These are phyloP conservation scores for Dryas drummondii DNA, from an alignment of 306 rosid genomes.

Conservation along the genomic window DNA sequence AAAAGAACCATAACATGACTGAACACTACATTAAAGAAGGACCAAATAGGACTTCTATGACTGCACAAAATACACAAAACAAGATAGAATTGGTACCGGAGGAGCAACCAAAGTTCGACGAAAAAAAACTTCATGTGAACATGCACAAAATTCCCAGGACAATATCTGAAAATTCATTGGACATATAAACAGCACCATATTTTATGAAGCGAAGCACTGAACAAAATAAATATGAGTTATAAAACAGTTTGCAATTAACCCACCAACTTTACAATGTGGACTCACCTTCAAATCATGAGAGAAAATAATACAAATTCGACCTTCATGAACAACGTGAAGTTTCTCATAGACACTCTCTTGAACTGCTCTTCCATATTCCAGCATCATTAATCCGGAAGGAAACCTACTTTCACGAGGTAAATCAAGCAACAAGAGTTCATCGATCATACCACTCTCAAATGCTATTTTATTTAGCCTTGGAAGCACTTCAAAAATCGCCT, in stretches of 20 bases:
- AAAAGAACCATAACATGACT: neutral
- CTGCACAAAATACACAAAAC: neutral
- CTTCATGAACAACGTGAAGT: constrained; percentile 39
- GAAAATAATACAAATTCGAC: constrained; percentile 40
- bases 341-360: constrained; percentile 48
- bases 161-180: constrained; percentile 25
- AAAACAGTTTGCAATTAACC: constrained; percentile 1
- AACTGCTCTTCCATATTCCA: constrained; percentile 41
- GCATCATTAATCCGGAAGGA: constrained; percentile 41
- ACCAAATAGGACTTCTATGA: neutral
- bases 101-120: constrained; percentile 35
- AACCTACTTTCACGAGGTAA: constrained; percentile 33
- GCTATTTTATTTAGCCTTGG: constrained; percentile 40
- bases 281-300: constrained; percentile 40
- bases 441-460: constrained; percentile 40
- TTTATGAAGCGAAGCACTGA: neutral
- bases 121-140: constrained; percentile 41
- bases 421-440: constrained; percentile 40
- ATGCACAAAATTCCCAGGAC: constrained; percentile 50
- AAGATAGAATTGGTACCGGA: constrained; percentile 27
- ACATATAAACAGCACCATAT: neutral
- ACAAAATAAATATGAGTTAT: constrained; percentile 4
- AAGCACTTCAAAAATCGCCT: constrained; percentile 39
- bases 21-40: neutral
- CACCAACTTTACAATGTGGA: neutral